Evolutionary conservation across 75 land plant species (phyloP).

Genomic region (Cunninghamia lanceolata): DNA sequence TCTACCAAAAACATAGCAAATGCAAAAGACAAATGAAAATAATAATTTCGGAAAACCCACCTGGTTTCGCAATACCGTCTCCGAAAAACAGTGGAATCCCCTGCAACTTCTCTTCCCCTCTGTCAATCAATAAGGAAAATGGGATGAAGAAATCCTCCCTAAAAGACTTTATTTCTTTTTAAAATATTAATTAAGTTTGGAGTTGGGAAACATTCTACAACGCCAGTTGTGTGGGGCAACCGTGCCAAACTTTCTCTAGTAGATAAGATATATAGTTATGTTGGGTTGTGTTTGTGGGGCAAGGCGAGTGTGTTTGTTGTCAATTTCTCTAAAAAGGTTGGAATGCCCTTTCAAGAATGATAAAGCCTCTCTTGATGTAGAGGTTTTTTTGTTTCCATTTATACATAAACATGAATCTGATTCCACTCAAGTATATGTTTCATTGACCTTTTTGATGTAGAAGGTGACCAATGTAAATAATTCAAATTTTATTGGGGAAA

Average conservation of each 20-base stretch:
- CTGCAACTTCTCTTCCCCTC: background rate
- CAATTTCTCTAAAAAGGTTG: background rate
- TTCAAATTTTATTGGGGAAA: too few species aligned
- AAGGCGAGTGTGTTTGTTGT: background rate
- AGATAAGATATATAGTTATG: background rate
- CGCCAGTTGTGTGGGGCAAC: background rate
- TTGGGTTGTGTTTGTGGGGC: background rate
- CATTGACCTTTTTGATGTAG: too few species aligned
- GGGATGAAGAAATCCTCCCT: background rate
- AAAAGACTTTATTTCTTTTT: too few species aligned
- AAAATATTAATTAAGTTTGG: background rate
- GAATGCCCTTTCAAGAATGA: background rate
- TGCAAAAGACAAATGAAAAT: background rate
- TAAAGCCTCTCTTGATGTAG: background rate
- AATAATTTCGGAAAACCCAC: background rate
- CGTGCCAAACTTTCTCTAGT: background rate
- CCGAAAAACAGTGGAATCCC: background rate
- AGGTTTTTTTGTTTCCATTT: background rate
- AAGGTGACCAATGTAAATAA: too few species aligned
- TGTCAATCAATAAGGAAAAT: background rate
- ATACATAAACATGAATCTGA: too few species aligned
- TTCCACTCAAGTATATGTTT: too few species aligned
- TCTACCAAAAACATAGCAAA: background rate
- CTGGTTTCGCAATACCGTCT: background rate
- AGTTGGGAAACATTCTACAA: background rate